phyloP scores from a whole-genome alignment of 129 eudicot genomes.

The Chrysanthemum lavandulifolium region DNA sequence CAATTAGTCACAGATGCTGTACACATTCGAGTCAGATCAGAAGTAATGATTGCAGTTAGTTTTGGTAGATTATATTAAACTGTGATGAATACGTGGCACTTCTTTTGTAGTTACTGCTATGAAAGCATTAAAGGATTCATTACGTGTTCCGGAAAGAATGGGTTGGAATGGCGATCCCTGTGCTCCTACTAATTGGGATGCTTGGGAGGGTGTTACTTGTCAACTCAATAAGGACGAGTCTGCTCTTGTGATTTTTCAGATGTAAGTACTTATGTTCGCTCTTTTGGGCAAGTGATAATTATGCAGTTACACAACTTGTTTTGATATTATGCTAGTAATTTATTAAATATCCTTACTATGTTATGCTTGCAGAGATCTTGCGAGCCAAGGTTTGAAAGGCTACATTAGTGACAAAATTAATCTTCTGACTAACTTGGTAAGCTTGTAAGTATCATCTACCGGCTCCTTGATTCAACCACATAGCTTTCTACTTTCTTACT shows the following conservation, averaged over 20 bases:
- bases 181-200: constrained; percentile 97
- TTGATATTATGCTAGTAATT: neutral
- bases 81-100: constrained; percentile 11
- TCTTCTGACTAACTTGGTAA: constrained; percentile 79
- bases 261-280: constrained; percentile 41
- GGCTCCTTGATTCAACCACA: constrained; percentile 5
- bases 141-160: constrained; percentile 91
- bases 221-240: constrained; percentile 50
- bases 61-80: neutral
- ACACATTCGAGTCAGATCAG: neutral
- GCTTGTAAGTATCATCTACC: constrained; percentile 84
- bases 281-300: neutral
- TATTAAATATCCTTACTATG: neutral
- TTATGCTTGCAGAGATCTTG: constrained; percentile 73
- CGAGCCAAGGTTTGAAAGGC: constrained; percentile 95
- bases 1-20: neutral
- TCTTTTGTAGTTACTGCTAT: constrained; percentile 66
- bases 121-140: constrained; percentile 82
- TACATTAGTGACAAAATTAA: constrained; percentile 75
- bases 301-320: constrained; percentile 15
- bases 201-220: constrained; percentile 98
- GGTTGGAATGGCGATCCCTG: constrained; percentile 99
- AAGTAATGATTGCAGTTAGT: neutral
- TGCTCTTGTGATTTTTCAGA: constrained; percentile 65
- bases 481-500: neutral